Percentiles rank a stretch among this genome's conserved stretches.
These are phyloP conservation scores for Dianthus caryophyllus DNA, from an alignment of 148 eudicot species.

Conservation along the genomic window DNA sequence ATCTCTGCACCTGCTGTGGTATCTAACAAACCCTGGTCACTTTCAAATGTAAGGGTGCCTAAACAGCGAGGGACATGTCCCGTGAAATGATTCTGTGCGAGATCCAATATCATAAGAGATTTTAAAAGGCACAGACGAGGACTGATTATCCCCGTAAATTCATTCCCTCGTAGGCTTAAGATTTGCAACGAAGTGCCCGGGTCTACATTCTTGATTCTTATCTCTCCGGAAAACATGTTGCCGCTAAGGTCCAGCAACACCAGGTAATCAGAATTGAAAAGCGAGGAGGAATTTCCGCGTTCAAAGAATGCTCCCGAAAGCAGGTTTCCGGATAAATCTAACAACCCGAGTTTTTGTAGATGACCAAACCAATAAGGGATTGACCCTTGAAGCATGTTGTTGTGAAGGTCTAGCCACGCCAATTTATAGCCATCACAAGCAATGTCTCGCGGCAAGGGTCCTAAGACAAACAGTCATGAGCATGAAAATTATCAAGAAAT, in stretches of 20 bases:
- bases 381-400: not conserved
- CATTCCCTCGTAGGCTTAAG: not conserved
- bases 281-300: not conserved
- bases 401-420: not conserved
- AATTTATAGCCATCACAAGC: not conserved
- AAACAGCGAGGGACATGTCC: slow-evolving; percentile 6
- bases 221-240: not conserved
- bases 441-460: not conserved
- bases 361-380: not conserved
- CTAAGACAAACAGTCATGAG: not conserved
- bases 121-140: not conserved
- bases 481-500: too few relatives aligned
- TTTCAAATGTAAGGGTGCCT: not conserved
- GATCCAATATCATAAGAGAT: not conserved
- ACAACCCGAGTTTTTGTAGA: not conserved
- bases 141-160: not conserved
- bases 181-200: not conserved
- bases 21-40: too few relatives aligned
- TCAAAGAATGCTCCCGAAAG: not conserved
- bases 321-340: not conserved
- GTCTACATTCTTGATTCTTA: not conserved
- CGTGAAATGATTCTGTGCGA: not conserved
- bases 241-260: not conserved
- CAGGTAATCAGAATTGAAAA: not conserved
- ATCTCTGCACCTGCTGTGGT: not conserved